Evolutionary conservation across 441 rosid genomes (phyloP).

Genomic region (Eutrema salsugineum): DNA sequence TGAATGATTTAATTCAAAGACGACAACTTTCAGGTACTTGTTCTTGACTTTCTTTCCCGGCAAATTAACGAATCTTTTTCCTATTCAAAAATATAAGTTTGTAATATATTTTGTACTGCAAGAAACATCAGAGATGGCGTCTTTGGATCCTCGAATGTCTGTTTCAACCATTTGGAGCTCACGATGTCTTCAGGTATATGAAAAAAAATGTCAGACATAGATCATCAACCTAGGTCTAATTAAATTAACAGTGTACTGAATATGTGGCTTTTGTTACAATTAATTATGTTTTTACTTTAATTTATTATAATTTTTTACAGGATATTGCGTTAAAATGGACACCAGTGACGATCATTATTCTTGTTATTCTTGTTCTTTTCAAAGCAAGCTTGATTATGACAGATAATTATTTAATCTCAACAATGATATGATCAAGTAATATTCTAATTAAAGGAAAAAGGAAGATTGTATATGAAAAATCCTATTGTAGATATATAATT

Average conservation of each 20-base stretch:
- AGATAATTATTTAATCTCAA: constrained; percentile 39
- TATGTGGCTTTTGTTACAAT: not conserved
- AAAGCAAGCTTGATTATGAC: constrained; percentile 36
- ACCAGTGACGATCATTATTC: constrained; percentile 37
- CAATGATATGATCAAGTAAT: constrained; percentile 11
- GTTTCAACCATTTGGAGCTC: constrained; percentile 44
- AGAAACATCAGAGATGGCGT: constrained; percentile 29
- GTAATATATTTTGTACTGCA: not conserved
- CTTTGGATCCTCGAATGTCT: constrained; percentile 2
- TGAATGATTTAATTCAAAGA: constrained; percentile 40
- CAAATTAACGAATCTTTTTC: not conserved
- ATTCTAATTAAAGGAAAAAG: not conserved
- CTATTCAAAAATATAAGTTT: not conserved
- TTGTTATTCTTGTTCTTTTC: constrained; percentile 37
- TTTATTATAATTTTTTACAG: constrained; percentile 22
- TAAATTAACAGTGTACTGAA: not conserved
- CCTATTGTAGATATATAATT: not conserved
- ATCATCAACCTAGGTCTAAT: not conserved
- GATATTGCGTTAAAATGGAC: constrained; percentile 57
- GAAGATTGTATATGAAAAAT: not conserved
- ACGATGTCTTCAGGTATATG: constrained; percentile 40
- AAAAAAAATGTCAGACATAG: not conserved
- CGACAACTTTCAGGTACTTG: constrained; percentile 34
- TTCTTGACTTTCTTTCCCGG: not conserved
- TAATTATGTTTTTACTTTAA: not conserved